phyloP scores from a whole-genome alignment of 2,329 filamentous ascomycete genomes.

The Monilinia polystroma region DNA sequence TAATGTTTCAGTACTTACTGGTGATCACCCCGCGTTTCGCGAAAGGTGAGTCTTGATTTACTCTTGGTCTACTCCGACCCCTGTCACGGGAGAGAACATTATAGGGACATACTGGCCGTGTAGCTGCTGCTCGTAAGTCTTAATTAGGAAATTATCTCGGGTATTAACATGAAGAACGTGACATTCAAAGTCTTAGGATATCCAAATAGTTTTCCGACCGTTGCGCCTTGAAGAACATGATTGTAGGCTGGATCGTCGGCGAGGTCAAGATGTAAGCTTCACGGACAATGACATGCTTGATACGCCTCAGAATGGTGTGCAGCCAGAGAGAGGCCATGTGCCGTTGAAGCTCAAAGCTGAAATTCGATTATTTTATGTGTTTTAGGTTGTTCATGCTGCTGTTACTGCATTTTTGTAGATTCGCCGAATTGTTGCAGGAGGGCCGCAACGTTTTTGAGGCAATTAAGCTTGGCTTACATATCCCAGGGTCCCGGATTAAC shows the following conservation, averaged over 20 bases:
- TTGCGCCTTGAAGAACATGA: background rate
- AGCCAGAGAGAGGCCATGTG: slow-evolving; percentile 6
- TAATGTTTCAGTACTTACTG: background rate
- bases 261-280: slow-evolving; percentile 21
- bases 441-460: slow-evolving; percentile 5
- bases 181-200: slow-evolving; percentile 3
- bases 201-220: slow-evolving; percentile 19
- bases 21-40: slow-evolving; percentile 18
- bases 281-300: slow-evolving; percentile 17
- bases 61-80: background rate
- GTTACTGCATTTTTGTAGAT: slow-evolving; percentile 7
- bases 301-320: slow-evolving; percentile 18
- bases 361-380: slow-evolving; percentile 1
- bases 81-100: slow-evolving; percentile 5
- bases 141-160: slow-evolving; percentile 8
- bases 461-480: slow-evolving; percentile 9
- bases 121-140: slow-evolving; percentile 20
- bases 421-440: slow-evolving; percentile 16
- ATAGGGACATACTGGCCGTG: slow-evolving; percentile 5
- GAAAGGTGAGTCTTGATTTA: background rate
- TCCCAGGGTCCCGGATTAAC: slow-evolving; percentile 17
- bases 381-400: background rate
- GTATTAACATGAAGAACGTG: slow-evolving; percentile 12
- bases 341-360: slow-evolving; percentile 10
- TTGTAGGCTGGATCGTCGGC: slow-evolving; percentile 10